phyloP scores from a whole-genome alignment of 352 stramenopile species.

The Elongisporangium senticosum region DNA sequence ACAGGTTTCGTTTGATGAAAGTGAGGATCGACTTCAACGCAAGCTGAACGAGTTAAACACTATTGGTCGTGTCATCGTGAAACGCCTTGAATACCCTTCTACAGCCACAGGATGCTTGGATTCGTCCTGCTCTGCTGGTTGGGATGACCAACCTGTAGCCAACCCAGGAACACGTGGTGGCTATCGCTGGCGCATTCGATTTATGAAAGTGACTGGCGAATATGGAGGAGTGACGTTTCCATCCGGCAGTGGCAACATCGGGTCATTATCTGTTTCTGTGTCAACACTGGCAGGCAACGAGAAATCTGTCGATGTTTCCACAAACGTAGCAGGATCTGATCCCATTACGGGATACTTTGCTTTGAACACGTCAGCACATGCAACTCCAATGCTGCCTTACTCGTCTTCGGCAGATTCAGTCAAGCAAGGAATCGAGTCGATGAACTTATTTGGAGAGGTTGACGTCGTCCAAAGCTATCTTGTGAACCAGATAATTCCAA shows the following conservation, averaged over 20 bases:
- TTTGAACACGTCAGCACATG: conserved; percentile 27
- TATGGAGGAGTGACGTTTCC: conserved; percentile 70
- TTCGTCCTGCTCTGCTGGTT: conserved; percentile 79
- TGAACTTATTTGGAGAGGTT: conserved; percentile 74
- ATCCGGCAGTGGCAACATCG: conserved; percentile 71
- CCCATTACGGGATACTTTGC: conserved; percentile 50
- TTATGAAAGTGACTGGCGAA: conserved; percentile 68
- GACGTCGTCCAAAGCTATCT: conserved; percentile 48
- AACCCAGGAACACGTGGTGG: conserved; percentile 75
- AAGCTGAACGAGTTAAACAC: conserved; percentile 96
- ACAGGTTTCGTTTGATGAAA: conserved; percentile 87
- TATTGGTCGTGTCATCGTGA: conserved; percentile 88
- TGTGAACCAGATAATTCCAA: conserved; percentile 48
- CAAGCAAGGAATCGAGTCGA: conserved; percentile 69
- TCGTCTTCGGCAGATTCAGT: conserved; percentile 48
- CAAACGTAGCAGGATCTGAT: conserved; percentile 36
- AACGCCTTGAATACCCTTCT: conserved; percentile 85
- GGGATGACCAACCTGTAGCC: conserved; percentile 80
- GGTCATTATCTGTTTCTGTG: conserved; percentile 32
- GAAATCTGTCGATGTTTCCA: conserved; percentile 47
- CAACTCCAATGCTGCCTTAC: conserved; percentile 53
- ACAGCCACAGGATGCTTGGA: conserved; percentile 41
- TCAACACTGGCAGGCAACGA: conserved; percentile 36
- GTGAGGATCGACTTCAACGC: conserved; percentile 65
- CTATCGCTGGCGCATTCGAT: conserved; percentile 72